Conservation (phyloP, 495 filamentous ascomycete species). For the Thozetella sp. region DNA sequence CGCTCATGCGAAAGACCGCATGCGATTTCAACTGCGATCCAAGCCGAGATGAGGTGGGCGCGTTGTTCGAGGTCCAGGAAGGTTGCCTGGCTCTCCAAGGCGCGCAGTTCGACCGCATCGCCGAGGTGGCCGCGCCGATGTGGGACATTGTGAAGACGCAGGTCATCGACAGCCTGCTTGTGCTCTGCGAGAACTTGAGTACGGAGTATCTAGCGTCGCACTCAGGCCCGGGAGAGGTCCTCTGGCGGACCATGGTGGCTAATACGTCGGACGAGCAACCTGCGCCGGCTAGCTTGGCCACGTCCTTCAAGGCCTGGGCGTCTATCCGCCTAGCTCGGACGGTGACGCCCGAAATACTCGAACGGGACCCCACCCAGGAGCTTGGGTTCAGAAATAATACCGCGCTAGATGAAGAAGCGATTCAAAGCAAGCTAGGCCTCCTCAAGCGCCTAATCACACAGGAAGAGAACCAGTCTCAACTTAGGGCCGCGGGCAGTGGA, state of each 20-base stretch:
- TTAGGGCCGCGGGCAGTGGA: too few species aligned
- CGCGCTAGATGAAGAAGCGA: not conserved
- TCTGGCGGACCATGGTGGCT: slow-evolving; percentile 1
- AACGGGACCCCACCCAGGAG: not conserved
- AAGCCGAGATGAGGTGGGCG: not conserved
- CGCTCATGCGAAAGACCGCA: not conserved
- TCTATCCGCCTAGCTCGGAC: not conserved
- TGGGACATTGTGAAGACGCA: not conserved
- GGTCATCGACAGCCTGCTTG: not conserved
- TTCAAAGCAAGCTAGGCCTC: not conserved
- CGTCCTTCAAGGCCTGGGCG: slow-evolving; percentile 3
- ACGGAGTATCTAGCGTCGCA: not conserved
- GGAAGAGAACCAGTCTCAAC: too few species aligned
- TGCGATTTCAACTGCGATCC: slow-evolving; percentile 2
- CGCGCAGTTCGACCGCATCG: not conserved
- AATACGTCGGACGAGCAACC: not conserved
- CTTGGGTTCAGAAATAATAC: not conserved
- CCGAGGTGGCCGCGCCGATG: not conserved
- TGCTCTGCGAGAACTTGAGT: not conserved
- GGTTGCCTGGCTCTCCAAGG: not conserved
- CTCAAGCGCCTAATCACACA: not conserved
- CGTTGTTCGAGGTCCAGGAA: not conserved
- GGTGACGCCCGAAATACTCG: not conserved
- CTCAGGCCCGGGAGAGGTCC: not conserved
- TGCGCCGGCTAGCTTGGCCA: not conserved